phyloP scores from a whole-genome alignment of 805 yeast species.

The Metschnikowia shivogae region DNA sequence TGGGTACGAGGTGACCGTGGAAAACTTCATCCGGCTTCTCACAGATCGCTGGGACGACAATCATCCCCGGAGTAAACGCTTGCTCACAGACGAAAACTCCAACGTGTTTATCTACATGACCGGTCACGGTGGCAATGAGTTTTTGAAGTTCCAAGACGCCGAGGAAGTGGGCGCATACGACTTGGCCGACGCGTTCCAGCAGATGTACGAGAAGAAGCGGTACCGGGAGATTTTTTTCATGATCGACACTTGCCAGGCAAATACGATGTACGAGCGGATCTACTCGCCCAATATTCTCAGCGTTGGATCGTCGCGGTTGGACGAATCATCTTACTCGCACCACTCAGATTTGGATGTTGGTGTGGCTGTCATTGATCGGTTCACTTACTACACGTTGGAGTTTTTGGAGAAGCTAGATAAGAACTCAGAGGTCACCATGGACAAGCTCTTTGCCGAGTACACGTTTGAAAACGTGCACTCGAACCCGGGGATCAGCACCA shows the following conservation, averaged over 20 bases:
- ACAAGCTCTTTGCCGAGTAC: constrained; percentile 80
- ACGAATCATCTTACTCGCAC: constrained; percentile 90
- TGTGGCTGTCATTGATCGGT: constrained; percentile 95
- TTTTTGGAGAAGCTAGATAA: constrained; percentile 79
- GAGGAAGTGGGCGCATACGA: constrained; percentile 96
- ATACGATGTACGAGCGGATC: constrained; percentile 90
- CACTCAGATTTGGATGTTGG: constrained; percentile 95
- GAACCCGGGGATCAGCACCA: constrained; percentile 88
- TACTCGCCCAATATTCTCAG: constrained; percentile 90
- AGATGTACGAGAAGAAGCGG: constrained; percentile 93
- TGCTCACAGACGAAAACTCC: constrained; percentile 89
- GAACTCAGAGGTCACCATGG: constrained; percentile 68
- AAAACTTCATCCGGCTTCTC: constrained; percentile 83
- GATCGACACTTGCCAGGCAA: constrained; percentile 99
- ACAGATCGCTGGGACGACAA: constrained; percentile 96
- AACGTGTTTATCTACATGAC: constrained; percentile 93
- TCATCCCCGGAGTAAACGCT: constrained; percentile 87
- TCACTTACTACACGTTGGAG: constrained; percentile 87
- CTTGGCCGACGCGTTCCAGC: constrained; percentile 94
- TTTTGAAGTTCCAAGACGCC: constrained; percentile 95
- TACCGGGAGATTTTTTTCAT: constrained; percentile 94
- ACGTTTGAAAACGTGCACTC: constrained; percentile 85
- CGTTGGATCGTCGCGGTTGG: constrained; percentile 85
- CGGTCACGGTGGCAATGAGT: constrained; percentile 98
- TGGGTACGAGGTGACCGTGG: constrained; percentile 98